Percentiles rank a stretch among this genome's conserved stretches.
Evolutionary conservation across 2,329 filamentous ascomycete genomes (phyloP).

Genomic region (Cladophialophora yegresii): DNA sequence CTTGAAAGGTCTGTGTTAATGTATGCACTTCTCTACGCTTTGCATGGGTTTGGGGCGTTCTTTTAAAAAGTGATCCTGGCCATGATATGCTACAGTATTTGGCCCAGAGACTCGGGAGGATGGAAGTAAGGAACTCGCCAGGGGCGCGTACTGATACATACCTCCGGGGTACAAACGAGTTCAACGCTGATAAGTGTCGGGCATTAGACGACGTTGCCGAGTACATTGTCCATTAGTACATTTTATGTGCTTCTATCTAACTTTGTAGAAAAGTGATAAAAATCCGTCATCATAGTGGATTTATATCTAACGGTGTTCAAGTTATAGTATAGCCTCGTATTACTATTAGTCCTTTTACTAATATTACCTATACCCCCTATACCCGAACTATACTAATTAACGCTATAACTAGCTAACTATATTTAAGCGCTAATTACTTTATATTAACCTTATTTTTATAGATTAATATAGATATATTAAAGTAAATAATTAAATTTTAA

Average conservation of each 20-base stretch:
- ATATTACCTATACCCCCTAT: too few relatives aligned
- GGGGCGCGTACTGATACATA: neutral
- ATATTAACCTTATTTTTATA: too few relatives aligned
- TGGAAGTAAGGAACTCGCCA: neutral
- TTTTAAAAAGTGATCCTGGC: conserved; percentile 6
- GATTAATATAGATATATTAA: too few relatives aligned
- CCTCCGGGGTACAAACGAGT: neutral
- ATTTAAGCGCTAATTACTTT: too few relatives aligned
- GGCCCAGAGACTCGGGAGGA: neutral
- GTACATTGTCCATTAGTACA: neutral
- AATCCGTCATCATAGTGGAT: neutral
- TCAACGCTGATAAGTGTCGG: neutral
- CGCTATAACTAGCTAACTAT: too few relatives aligned
- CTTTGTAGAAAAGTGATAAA: neutral
- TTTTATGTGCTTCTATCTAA: neutral
- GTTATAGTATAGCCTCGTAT: too few relatives aligned
- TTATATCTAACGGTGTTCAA: too few relatives aligned
- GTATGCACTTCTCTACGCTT: neutral
- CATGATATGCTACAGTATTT: conserved; percentile 8
- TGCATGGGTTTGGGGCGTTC: conserved; percentile 1
- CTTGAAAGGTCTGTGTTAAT: neutral
- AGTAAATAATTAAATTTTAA: too few relatives aligned
- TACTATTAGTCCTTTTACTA: too few relatives aligned
- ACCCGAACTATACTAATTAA: too few relatives aligned
- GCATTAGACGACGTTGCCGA: neutral